phyloP scores from a whole-genome alignment of 495 filamentous ascomycete genomes.

The Evernia prunastri region DNA sequence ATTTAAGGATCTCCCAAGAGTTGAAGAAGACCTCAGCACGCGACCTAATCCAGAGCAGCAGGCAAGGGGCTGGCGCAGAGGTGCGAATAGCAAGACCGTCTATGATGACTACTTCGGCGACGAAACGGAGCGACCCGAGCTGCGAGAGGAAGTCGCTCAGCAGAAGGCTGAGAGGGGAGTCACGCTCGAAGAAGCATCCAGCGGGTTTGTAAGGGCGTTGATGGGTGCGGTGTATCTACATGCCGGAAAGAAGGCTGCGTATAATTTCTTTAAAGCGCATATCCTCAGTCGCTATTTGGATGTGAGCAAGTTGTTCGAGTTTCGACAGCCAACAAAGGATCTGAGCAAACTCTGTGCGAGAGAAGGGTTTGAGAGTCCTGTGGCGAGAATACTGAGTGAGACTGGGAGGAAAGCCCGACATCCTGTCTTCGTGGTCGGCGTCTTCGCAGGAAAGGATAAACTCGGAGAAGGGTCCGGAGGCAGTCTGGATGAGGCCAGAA shows the following conservation, averaged over 20 bases:
- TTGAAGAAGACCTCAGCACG: slow-evolving; percentile 29
- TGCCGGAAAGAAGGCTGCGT: slow-evolving; percentile 58
- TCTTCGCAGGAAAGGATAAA: slow-evolving; percentile 81
- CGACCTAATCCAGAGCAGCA: slow-evolving; percentile 20
- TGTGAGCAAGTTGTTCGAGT: slow-evolving; percentile 69
- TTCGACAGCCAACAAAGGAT: slow-evolving; percentile 74
- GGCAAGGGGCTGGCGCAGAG: slow-evolving; percentile 54
- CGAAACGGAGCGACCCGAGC: slow-evolving; percentile 24
- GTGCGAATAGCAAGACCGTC: slow-evolving; percentile 62
- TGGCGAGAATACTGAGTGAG: slow-evolving; percentile 80
- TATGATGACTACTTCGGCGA: slow-evolving; percentile 80
- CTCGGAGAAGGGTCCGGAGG: slow-evolving; percentile 77
- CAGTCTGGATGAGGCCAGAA: slow-evolving; percentile 68
- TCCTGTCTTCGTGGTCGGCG: slow-evolving; percentile 91
- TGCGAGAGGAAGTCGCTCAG: slow-evolving; percentile 26
- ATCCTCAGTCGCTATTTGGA: slow-evolving; percentile 74
- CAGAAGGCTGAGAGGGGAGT: slow-evolving; percentile 30
- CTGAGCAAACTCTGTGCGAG: slow-evolving; percentile 71
- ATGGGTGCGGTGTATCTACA: slow-evolving; percentile 82
- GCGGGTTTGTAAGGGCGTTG: slow-evolving; percentile 70
- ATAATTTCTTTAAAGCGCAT: slow-evolving; percentile 75
- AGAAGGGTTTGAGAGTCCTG: slow-evolving; percentile 81
- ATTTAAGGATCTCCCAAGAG: slow-evolving; percentile 31
- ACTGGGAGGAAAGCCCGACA: slow-evolving; percentile 74
- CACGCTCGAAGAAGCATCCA: slow-evolving; percentile 45